phyloP scores from a whole-genome alignment of 2,329 filamentous ascomycete genomes.

The Xylariomycetidae sp. region DNA sequence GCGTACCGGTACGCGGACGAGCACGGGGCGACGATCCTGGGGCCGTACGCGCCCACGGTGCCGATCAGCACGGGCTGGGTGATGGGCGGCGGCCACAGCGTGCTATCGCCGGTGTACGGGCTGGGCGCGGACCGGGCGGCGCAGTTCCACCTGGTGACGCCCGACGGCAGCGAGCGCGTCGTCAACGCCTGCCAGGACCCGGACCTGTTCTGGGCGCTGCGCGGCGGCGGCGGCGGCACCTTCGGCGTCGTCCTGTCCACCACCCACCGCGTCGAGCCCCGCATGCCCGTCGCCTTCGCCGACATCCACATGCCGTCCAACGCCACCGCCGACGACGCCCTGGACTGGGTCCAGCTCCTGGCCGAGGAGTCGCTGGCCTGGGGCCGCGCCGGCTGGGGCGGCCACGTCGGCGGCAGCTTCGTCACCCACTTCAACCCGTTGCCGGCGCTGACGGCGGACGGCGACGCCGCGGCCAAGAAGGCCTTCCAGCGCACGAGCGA shows the following conservation, averaged over 20 bases:
- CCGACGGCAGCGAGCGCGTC: constrained; percentile 32
- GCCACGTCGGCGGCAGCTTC: constrained; percentile 13
- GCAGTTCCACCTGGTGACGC: constrained; percentile 36
- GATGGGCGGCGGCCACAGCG: constrained; percentile 9
- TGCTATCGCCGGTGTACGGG: constrained; percentile 29
- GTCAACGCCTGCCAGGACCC: constrained; percentile 36
- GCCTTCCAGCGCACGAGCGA: constrained; percentile 10
- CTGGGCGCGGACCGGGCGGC: constrained; percentile 43
- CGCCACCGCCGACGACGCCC: constrained; percentile 8
- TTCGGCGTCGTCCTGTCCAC: constrained; percentile 40
- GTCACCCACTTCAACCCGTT: constrained; percentile 14
- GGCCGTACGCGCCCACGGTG: constrained; percentile 12
- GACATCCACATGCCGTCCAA: constrained; percentile 15
- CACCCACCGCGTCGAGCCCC: constrained; percentile 13
- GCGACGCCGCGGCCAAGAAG: constrained; percentile 9
- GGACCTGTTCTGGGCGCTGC: constrained; percentile 27
- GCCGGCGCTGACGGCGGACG: constrained; percentile 10
- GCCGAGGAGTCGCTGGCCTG: constrained; percentile 13
- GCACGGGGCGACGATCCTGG: constrained; percentile 13
- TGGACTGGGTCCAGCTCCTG: constrained; percentile 13
- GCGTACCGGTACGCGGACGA: constrained; percentile 11
- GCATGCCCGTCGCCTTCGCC: constrained; percentile 12
- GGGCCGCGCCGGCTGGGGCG: constrained; percentile 14
- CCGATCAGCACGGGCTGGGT: constrained; percentile 13
- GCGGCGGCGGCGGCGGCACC: constrained; percentile 34